Evolutionary conservation across 2,329 filamentous ascomycete species (phyloP).

Genomic region (Graphiopsis chlorocephala): DNA sequence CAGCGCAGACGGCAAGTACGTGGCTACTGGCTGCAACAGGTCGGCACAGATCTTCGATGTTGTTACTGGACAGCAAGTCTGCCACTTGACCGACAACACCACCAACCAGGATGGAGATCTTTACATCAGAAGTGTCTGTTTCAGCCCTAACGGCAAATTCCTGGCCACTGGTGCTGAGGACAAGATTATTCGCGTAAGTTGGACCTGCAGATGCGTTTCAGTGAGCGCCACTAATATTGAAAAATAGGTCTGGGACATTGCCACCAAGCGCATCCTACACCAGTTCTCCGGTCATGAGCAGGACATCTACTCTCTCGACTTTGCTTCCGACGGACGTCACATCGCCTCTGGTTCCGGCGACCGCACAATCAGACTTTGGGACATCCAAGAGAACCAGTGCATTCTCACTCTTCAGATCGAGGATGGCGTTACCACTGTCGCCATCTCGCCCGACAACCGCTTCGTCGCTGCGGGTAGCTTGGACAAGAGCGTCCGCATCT

Average conservation of each 20-base stretch:
- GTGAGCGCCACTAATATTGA: neutral
- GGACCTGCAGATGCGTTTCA: neutral
- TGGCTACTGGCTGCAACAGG: conserved; percentile 94
- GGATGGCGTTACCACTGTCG: conserved; percentile 95
- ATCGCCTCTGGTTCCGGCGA: conserved; percentile 96
- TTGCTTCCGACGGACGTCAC: conserved; percentile 85
- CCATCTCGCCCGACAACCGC: conserved; percentile 92
- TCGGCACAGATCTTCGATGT: conserved; percentile 99
- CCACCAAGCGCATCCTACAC: conserved; percentile 76
- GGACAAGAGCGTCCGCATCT: conserved; percentile 96
- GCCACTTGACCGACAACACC: conserved; percentile 82
- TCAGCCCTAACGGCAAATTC: conserved; percentile 92
- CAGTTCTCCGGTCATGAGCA: conserved; percentile 97
- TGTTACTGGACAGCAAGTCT: conserved; percentile 78
- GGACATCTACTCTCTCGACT: conserved; percentile 96
- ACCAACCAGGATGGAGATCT: conserved; percentile 87
- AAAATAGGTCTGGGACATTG: conserved; percentile 87
- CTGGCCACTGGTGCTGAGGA: conserved; percentile 96
- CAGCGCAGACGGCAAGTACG: conserved; percentile 90
- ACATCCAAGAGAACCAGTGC: conserved; percentile 80
- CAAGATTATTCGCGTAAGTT: conserved; percentile 72
- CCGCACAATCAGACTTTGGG: conserved; percentile 91
- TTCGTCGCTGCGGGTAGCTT: conserved; percentile 92
- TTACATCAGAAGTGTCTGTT: conserved; percentile 97
- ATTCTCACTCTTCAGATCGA: conserved; percentile 87